Conservation (phyloP, 192 early-diverging fungal species). For the Linnemannia exigua region DNA sequence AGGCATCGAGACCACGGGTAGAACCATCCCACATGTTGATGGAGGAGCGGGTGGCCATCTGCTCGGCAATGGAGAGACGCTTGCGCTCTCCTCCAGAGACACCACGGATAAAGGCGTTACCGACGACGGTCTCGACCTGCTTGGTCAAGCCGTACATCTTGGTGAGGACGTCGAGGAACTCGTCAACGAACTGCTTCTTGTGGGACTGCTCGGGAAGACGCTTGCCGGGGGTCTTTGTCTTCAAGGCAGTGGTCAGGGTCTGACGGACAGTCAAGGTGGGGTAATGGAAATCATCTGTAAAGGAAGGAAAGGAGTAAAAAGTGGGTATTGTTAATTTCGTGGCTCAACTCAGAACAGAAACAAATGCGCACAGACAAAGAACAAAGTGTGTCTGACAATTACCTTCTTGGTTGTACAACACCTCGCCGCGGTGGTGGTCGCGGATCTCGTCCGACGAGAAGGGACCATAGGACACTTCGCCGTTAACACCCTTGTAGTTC, state of each 20-base stretch:
- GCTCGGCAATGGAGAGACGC: conserved; percentile 83
- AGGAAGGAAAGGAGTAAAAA: not conserved
- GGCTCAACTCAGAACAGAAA: not conserved
- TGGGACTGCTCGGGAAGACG: conserved; percentile 62
- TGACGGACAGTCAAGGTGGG: conserved; percentile 84
- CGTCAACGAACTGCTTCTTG: conserved; percentile 63
- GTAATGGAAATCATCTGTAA: conserved; percentile 79
- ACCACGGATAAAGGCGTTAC: conserved; percentile 82
- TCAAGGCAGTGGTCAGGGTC: conserved; percentile 83
- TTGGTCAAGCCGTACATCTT: conserved; percentile 73
- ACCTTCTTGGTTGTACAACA: conserved; percentile 84
- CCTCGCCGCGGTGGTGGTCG: conserved; percentile 77
- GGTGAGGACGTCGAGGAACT: conserved; percentile 71
- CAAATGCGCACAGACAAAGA: not conserved
- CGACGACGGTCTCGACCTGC: conserved; percentile 78
- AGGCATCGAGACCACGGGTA: conserved; percentile 87
- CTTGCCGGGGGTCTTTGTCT: conserved; percentile 79
- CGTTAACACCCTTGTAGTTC: conserved; percentile 64
- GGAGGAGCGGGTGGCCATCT: conserved; percentile 70
- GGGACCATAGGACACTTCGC: conserved; percentile 77
- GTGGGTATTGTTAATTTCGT: not conserved
- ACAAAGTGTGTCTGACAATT: not conserved
- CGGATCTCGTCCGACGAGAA: conserved; percentile 71
- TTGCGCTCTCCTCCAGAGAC: conserved; percentile 84
- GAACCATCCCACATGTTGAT: conserved; percentile 79